These are phyloP conservation scores for Avena sativa DNA, from an alignment of 176 grass and related monocot genomes.

Conservation along the genomic window DNA sequence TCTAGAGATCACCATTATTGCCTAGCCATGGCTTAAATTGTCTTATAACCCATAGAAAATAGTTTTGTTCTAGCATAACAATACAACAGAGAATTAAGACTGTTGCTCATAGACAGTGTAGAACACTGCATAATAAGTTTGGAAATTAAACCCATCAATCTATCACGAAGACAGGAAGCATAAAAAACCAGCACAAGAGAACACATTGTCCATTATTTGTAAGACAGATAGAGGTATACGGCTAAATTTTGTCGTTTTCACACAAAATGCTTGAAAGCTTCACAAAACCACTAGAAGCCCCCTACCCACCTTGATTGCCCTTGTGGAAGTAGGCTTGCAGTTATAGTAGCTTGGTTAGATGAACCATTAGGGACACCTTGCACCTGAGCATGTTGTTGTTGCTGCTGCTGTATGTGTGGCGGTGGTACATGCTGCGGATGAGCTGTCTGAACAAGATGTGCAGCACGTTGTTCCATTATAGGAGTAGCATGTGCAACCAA, in stretches of 20 bases:
- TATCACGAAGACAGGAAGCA: constrained; percentile 32
- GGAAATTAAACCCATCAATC: constrained; percentile 8
- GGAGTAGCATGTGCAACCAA: constrained; percentile 44
- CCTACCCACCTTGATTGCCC: constrained; percentile 98
- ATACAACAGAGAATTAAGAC: neutral
- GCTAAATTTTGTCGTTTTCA: constrained; percentile 42
- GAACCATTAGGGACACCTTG: constrained; percentile 60
- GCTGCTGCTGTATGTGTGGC: constrained; percentile 29
- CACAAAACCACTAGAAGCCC: constrained; percentile 75
- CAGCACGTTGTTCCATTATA: constrained; percentile 36
- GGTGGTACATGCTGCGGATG: constrained; percentile 44
- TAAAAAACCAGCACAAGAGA: constrained; percentile 31
- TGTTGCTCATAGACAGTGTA: neutral
- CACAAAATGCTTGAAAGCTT: constrained; percentile 55
- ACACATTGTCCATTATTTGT: neutral
- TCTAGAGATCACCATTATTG: constrained; percentile 17
- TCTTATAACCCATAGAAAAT: constrained; percentile 8
- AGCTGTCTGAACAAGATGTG: constrained; percentile 42
- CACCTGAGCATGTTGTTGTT: constrained; percentile 44
- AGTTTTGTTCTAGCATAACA: constrained; percentile 16
- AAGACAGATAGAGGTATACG: constrained; percentile 9
- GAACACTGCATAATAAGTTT: constrained; percentile 27
- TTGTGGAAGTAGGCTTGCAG: constrained; percentile 79
- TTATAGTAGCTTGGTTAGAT: constrained; percentile 56
- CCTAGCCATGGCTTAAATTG: constrained; percentile 14